Conservation (phyloP, 306 rosid genomes). For the Vigna trinervia region DNA sequence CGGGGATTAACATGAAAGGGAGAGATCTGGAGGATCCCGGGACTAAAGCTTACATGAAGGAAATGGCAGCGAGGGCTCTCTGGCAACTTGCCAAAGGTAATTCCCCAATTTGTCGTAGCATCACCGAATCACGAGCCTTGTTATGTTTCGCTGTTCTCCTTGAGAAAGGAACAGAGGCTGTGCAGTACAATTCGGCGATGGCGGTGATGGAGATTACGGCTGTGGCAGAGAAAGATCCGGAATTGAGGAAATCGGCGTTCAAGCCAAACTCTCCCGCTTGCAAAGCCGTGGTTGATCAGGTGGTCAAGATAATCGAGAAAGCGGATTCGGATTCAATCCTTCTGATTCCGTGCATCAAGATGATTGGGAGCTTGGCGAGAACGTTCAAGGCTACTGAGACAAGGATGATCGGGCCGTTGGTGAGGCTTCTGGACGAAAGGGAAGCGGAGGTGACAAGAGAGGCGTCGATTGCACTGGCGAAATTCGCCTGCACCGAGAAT, state of each 20-base stretch:
- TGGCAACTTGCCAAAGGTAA: slow-evolving; percentile 79
- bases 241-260: slow-evolving; percentile 84
- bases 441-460: slow-evolving; percentile 71
- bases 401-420: slow-evolving; percentile 82
- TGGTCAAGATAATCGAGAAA: slow-evolving; percentile 67
- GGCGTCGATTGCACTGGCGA: slow-evolving; percentile 75
- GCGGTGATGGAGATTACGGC: slow-evolving; percentile 93
- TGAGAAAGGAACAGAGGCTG: slow-evolving; percentile 78
- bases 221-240: slow-evolving; percentile 84
- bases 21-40: slow-evolving; percentile 76
- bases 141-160: slow-evolving; percentile 86
- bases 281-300: slow-evolving; percentile 88
- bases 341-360: slow-evolving; percentile 75
- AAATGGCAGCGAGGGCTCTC: slow-evolving; percentile 89
- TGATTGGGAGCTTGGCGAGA: slow-evolving; percentile 85
- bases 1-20: slow-evolving; percentile 69
- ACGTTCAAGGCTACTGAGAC: slow-evolving; percentile 88
- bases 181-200: slow-evolving; percentile 83
- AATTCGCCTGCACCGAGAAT: slow-evolving; percentile 75
- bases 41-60: slow-evolving; percentile 81
- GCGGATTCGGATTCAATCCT: slow-evolving; percentile 67
- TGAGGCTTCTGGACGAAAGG: slow-evolving; percentile 80
- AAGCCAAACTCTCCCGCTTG: slow-evolving; percentile 96
- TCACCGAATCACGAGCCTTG: slow-evolving; percentile 90
- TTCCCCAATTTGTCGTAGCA: slow-evolving; percentile 75